phyloP scores from a whole-genome alignment of 2,329 filamentous ascomycete genomes.

The Penicillium sp. region DNA sequence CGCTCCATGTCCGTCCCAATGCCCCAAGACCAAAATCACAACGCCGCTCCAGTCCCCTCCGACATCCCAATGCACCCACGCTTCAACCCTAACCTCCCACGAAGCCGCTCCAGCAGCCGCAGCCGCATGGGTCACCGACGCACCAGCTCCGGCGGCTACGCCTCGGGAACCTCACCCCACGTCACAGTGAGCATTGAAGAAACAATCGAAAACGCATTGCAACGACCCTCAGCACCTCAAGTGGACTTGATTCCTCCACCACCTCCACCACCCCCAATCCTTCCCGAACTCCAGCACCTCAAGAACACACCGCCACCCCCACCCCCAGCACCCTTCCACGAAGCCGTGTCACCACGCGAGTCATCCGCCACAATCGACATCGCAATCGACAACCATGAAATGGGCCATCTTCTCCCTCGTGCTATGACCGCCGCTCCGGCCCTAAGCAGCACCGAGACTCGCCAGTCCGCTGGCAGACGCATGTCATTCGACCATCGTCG shows the following conservation, averaged over 20 bases:
- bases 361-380: conserved; percentile 43
- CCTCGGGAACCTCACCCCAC: conserved; percentile 34
- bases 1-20: conserved; percentile 43
- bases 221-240: conserved; percentile 10
- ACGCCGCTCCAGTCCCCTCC: conserved; percentile 21
- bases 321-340: conserved; percentile 43
- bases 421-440: conserved; percentile 38
- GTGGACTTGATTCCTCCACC: conserved; percentile 22
- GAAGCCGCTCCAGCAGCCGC: conserved; percentile 43
- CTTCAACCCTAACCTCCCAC: conserved; percentile 40
- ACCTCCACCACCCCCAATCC: conserved; percentile 46
- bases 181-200: conserved; percentile 56
- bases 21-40: conserved; percentile 23
- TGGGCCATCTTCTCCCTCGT: conserved; percentile 36
- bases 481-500: conserved; percentile 51
- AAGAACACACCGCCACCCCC: conserved; percentile 52
- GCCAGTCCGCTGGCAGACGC: conserved; percentile 34
- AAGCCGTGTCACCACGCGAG: conserved; percentile 30
- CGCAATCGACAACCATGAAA: conserved; percentile 39
- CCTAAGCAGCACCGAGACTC: conserved; percentile 23
- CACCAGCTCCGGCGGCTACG: conserved; percentile 23
- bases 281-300: conserved; percentile 63
- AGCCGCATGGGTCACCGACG: conserved; percentile 33
- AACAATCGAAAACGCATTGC: conserved; percentile 44
- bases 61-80: conserved; percentile 42